Percentiles rank a stretch among this genome's conserved stretches.
phyloP scores from a whole-genome alignment of 225 moss, liverwort and hornwort species.

The Antitrichia curtipendula region DNA sequence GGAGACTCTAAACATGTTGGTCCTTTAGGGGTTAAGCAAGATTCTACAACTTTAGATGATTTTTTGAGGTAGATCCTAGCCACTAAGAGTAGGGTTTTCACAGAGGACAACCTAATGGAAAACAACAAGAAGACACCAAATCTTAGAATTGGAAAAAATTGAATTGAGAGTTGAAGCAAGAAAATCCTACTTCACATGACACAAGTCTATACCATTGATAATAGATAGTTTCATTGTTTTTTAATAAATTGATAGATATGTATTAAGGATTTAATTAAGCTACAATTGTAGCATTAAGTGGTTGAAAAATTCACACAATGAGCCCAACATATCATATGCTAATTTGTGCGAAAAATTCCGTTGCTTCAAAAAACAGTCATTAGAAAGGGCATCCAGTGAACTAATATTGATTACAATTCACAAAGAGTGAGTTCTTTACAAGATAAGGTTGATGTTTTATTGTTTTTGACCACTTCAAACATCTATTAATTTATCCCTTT shows the following conservation, averaged over 20 bases:
- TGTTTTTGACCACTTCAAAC: not conserved
- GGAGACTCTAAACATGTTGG: no score
- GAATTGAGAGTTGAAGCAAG: not conserved
- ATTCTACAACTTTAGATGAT: not conserved
- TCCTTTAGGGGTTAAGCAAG: no score
- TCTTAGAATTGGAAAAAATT: not conserved
- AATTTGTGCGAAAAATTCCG: not conserved
- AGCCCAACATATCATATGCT: not conserved
- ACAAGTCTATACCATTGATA: not conserved
- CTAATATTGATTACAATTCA: not conserved
- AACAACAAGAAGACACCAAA: not conserved
- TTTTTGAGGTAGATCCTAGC: not conserved
- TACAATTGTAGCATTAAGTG: not conserved
- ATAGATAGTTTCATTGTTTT: not conserved
- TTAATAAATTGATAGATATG: not conserved
- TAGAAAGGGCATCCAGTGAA: not conserved
- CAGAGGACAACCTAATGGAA: not conserved
- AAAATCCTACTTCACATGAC: not conserved
- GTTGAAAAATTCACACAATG: accelerated
- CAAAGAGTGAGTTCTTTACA: accelerated
- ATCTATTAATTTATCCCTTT: not conserved
- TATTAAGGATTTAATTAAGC: not conserved
- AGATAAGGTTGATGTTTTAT: not conserved
- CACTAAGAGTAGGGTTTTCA: not conserved
- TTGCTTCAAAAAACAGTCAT: not conserved